Base-by-base conservation (phyloP, 164 flowering plant genomes). In the Sedum album region DNA sequence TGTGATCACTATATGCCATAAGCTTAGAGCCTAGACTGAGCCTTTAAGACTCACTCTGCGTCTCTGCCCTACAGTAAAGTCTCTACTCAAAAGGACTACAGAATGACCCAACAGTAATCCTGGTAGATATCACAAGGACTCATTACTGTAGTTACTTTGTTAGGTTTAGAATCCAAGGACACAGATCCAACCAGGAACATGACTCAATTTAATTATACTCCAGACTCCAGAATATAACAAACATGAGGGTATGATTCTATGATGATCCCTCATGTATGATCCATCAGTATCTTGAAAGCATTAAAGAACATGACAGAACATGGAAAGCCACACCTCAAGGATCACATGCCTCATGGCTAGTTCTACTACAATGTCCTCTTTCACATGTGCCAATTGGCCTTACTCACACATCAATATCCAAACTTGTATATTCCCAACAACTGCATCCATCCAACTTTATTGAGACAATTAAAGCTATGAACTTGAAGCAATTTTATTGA, bases 291-390 rank as follows among this genome's bases (percentile, higher is more conserved):
- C 13, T 39, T 25, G 8, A 21, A 14, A 42, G 49, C 31, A 57
- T 57, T 57, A 28, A 57, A 57, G 33, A 28, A 57, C 62, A 28
- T 57, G 62, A 57, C 60, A 53, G 31, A 57, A 57, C 62, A 57
- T 57, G 62, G 35, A 57, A 57, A 26, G 62, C 33, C 62, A 57
- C 31, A 11, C 60, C 60, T 53, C 23, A 23, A 6, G 60, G 60
- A 53, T 57, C 62, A 57, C 62, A 57, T 57, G 62, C 62, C 6
- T 57, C 62, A 57, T 30, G 13, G 4, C 41, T 44, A 17, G 4
- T 44, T 28, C 61, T 55, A 11, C 61, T 55, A 10, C 31, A 55
- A 9, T 55, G 61, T 55, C 61, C 61, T 55, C 33, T 2, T 57
- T 57, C 62, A 28, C 62, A 57, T 57, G 62, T 15, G 33, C 62